Conservation (phyloP, 2,329 filamentous ascomycete genomes). For the Penicillium psychrosexuale region DNA sequence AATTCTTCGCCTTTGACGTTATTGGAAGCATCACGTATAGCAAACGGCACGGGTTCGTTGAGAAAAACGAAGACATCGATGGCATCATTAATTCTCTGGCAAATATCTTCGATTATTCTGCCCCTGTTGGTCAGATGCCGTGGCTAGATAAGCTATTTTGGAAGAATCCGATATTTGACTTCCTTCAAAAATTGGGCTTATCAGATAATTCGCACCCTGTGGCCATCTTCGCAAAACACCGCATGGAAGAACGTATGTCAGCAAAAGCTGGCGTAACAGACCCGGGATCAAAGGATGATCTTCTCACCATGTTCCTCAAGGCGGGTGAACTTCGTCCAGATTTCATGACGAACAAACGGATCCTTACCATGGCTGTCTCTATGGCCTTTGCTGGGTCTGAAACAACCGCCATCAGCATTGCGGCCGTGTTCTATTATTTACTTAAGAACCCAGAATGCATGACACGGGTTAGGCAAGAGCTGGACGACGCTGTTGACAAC, state of each 20-base stretch:
- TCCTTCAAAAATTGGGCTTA: background rate
- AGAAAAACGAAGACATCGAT: conserved; percentile 71
- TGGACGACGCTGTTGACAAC: background rate
- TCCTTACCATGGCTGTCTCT: conserved; percentile 31
- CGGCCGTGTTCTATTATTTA: conserved; percentile 70
- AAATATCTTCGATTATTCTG: background rate
- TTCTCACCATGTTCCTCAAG: conserved; percentile 21
- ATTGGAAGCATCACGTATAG: conserved; percentile 75
- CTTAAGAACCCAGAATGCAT: conserved; percentile 55
- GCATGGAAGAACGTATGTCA: background rate
- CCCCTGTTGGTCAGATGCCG: conserved; percentile 65
- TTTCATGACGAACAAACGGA: conserved; percentile 27
- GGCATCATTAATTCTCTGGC: conserved; percentile 65
- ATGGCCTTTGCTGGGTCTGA: conserved; percentile 66
- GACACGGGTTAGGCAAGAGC: background rate
- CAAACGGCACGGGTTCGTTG: conserved; percentile 72
- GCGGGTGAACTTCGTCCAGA: conserved; percentile 24
- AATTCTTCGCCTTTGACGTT: conserved; percentile 82
- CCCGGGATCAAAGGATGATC: background rate
- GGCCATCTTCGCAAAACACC: background rate
- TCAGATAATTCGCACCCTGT: background rate
- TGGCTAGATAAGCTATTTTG: conserved; percentile 65
- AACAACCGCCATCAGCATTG: conserved; percentile 72
- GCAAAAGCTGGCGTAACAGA: background rate
- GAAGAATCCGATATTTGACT: conserved; percentile 58